These are phyloP conservation scores for Talaromyces piceae DNA, from an alignment of 2,329 filamentous ascomycete genomes.

Conservation along the genomic window DNA sequence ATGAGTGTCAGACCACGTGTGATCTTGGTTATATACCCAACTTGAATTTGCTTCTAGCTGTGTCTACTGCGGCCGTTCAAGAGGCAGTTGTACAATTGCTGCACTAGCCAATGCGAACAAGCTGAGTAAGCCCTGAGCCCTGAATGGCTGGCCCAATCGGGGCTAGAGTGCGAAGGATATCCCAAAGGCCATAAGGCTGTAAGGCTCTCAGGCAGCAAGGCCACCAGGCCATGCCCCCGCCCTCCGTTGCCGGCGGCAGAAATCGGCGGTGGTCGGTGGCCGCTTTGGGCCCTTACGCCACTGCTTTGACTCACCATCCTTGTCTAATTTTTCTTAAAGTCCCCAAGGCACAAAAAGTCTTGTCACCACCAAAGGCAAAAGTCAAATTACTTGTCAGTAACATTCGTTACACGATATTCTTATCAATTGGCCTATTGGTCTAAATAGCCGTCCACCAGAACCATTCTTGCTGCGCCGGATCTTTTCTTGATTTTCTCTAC, in stretches of 20 bases:
- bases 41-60: not conserved
- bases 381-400: too few relatives aligned
- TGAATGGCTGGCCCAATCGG: not conserved
- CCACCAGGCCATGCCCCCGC: not conserved
- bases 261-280: not conserved
- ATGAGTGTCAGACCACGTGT: not conserved
- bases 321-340: not conserved
- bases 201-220: not conserved
- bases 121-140: not conserved
- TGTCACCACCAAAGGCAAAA: too few relatives aligned
- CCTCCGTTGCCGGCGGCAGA: not conserved
- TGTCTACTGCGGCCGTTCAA: too few relatives aligned
- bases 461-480: not conserved
- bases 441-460: too few relatives aligned
- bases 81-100: too few relatives aligned
- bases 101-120: too few relatives aligned
- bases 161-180: not conserved
- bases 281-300: not conserved
- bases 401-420: too few relatives aligned
- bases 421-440: too few relatives aligned
- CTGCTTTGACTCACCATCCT: not conserved
- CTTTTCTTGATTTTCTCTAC: constrained; percentile 2
- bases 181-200: not conserved
- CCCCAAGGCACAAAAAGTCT: not conserved
- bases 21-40: not conserved